Conservation (phyloP, 1,139 yeast genomes). For the Groenewaldozyma auringiensis region DNA sequence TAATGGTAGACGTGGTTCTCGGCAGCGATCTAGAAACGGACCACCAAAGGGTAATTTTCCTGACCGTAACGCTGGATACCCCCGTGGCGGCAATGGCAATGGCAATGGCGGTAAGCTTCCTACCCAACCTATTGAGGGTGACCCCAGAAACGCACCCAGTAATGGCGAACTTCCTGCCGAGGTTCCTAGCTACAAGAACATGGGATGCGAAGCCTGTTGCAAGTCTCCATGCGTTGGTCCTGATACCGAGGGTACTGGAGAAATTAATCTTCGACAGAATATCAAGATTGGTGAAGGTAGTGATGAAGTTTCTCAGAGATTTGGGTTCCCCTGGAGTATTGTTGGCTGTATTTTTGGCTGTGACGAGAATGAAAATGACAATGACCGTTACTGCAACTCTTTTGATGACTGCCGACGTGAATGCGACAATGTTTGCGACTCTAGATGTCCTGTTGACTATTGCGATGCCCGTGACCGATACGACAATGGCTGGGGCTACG, state of each 20-base stretch:
- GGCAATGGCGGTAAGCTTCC: neutral
- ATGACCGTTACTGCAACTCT: neutral
- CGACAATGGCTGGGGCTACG: conserved; percentile 4
- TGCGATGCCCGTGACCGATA: neutral
- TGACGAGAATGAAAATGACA: neutral
- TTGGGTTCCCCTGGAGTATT: conserved; percentile 2
- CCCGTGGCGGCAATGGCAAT: neutral
- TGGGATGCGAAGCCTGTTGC: neutral
- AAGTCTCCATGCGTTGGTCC: conserved; percentile 1
- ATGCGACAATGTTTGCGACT: conserved; percentile 2
- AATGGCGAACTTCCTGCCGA: neutral
- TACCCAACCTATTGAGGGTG: neutral
- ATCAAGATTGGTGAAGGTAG: neutral
- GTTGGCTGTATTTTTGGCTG: neutral
- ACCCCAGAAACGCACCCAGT: neutral
- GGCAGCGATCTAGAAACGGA: neutral
- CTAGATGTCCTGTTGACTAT: conserved; percentile 3
- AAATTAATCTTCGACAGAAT: neutral
- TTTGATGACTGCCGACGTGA: conserved; percentile 1
- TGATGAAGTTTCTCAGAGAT: neutral
- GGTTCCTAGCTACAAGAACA: neutral
- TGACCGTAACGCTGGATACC: neutral
- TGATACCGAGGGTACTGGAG: neutral
- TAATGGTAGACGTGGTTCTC: neutral
- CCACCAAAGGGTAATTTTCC: neutral